These are phyloP conservation scores for Brettanomyces naardenensis DNA, from an alignment of 805 yeast genomes.

Conservation along the genomic window DNA sequence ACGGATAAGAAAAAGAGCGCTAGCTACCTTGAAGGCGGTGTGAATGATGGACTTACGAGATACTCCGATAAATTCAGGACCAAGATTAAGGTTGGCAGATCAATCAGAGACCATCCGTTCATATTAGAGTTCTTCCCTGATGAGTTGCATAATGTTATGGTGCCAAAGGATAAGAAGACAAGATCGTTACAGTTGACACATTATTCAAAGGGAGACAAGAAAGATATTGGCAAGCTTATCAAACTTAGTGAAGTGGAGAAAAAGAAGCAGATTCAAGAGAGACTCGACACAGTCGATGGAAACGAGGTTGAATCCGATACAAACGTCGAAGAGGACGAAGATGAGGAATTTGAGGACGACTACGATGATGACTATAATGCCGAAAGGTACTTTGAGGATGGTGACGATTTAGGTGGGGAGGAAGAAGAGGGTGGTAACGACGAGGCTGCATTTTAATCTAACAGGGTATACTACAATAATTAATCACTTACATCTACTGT, in stretches of 20 bases:
- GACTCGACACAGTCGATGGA: slow-evolving; percentile 28
- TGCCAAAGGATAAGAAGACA: slow-evolving; percentile 38
- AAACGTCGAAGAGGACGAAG: slow-evolving; percentile 47
- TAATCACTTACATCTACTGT: background rate
- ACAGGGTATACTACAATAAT: background rate
- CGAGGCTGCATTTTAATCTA: slow-evolving; percentile 56
- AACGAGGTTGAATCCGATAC: slow-evolving; percentile 37
- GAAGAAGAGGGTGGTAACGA: slow-evolving; percentile 56
- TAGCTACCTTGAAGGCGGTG: slow-evolving; percentile 30
- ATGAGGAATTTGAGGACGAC: slow-evolving; percentile 64
- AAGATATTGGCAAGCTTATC: slow-evolving; percentile 24
- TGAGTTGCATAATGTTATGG: slow-evolving; percentile 70
- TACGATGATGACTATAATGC: slow-evolving; percentile 78
- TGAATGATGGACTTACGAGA: slow-evolving; percentile 67
- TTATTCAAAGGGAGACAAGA: slow-evolving; percentile 31
- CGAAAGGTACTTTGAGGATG: slow-evolving; percentile 69
- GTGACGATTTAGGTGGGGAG: slow-evolving; percentile 48
- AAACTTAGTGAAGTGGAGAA: slow-evolving; percentile 20
- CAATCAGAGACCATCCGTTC: slow-evolving; percentile 75
- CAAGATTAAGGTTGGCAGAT: slow-evolving; percentile 59
- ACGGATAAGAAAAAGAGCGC: slow-evolving; percentile 17
- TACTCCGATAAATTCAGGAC: slow-evolving; percentile 76
- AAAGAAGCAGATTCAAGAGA: slow-evolving; percentile 23
- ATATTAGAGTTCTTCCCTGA: slow-evolving; percentile 63
- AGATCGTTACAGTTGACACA: slow-evolving; percentile 27